phyloP scores from a whole-genome alignment of 805 yeast genomes.

The Yarrowia alimentaria region DNA sequence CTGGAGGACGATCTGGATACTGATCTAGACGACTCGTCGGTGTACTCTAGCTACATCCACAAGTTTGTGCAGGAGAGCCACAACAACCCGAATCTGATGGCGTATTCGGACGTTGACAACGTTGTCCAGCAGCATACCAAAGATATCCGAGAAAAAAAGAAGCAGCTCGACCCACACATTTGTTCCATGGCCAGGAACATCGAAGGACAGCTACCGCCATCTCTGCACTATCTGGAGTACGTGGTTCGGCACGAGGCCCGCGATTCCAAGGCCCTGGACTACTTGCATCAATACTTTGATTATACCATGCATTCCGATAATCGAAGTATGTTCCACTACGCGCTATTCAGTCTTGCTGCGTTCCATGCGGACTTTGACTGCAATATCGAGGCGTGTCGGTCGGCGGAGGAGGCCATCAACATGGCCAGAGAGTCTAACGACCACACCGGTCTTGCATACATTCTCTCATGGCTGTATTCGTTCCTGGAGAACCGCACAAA shows the following conservation, averaged over 20 bases:
- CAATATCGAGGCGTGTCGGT: slow-evolving; percentile 64
- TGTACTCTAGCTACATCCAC: slow-evolving; percentile 13
- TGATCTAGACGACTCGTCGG: slow-evolving; percentile 5
- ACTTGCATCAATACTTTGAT: slow-evolving; percentile 64
- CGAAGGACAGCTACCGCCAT: slow-evolving; percentile 40
- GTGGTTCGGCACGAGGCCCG: slow-evolving; percentile 56
- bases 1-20: too few relatives aligned
- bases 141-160: slow-evolving; percentile 49
- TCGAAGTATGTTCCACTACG: slow-evolving; percentile 69
- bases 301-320: slow-evolving; percentile 68
- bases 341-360: slow-evolving; percentile 68
- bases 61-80: slow-evolving; percentile 3
- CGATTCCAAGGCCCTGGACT: slow-evolving; percentile 55
- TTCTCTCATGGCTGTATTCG: slow-evolving; percentile 55
- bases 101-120: slow-evolving; percentile 21
- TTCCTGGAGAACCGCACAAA: slow-evolving; percentile 67
- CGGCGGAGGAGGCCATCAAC: slow-evolving; percentile 81
- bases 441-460: slow-evolving; percentile 63
- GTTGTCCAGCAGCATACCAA: slow-evolving; percentile 43
- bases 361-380: slow-evolving; percentile 68
- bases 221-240: slow-evolving; percentile 57
- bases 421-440: slow-evolving; percentile 87
- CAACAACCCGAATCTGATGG: slow-evolving; percentile 16
- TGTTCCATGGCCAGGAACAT: slow-evolving; percentile 43
- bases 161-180: slow-evolving; percentile 47